These are phyloP conservation scores for Oryza coarctata DNA, from an alignment of 176 grass and related monocot species.

Conservation along the genomic window DNA sequence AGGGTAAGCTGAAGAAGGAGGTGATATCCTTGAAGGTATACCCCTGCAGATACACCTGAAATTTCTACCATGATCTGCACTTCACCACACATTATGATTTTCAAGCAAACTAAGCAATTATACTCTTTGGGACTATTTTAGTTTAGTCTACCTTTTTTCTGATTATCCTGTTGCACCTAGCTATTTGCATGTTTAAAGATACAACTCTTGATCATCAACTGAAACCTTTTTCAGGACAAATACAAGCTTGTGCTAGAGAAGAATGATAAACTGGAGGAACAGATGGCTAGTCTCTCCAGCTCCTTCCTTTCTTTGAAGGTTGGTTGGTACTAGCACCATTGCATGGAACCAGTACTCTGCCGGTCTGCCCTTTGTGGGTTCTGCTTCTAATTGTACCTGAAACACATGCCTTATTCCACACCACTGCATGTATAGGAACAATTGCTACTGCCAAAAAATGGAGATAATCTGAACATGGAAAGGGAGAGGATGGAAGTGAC, in stretches of 20 bases:
- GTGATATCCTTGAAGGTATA: constrained; percentile 56
- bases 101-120: background rate
- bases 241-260: constrained; percentile 42
- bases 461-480: constrained; percentile 36
- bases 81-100: background rate
- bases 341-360: background rate
- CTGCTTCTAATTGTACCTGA: background rate
- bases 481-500: constrained; percentile 9
- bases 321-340: constrained; percentile 3
- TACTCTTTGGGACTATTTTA: background rate
- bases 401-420: background rate
- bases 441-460: constrained; percentile 35
- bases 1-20: constrained; percentile 42
- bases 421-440: constrained; percentile 51
- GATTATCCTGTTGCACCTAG: background rate
- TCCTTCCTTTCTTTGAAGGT: constrained; percentile 66
- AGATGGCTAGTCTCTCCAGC: constrained; percentile 43
- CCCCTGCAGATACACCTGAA: background rate
- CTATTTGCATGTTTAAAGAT: background rate
- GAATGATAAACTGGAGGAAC: constrained; percentile 56
- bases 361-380: background rate
- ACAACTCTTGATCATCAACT: background rate
- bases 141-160: background rate
- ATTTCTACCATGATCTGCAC: background rate
- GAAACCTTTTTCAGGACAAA: constrained; percentile 50